phyloP scores from a whole-genome alignment of 2,329 filamentous ascomycete species.

The Monilinia laxa region DNA sequence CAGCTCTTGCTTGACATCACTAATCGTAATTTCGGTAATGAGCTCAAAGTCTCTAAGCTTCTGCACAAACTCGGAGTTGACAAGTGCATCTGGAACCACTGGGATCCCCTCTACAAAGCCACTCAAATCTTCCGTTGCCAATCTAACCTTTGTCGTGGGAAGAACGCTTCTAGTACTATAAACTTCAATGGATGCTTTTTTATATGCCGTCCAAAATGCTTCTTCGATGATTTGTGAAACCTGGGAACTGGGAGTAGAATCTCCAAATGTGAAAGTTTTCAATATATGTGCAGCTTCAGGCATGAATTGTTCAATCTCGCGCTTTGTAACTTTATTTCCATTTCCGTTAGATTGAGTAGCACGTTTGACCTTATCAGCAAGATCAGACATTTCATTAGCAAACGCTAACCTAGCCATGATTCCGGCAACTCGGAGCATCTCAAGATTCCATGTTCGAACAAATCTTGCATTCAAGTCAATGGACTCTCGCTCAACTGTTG shows the following conservation, averaged over 20 bases:
- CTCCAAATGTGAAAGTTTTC: slow-evolving; percentile 82
- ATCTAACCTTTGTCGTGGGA: slow-evolving; percentile 77
- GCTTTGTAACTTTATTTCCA: slow-evolving; percentile 56
- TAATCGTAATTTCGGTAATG: slow-evolving; percentile 81
- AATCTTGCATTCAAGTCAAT: slow-evolving; percentile 95
- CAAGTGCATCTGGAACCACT: slow-evolving; percentile 74
- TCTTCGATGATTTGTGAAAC: slow-evolving; percentile 89
- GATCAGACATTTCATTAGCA: slow-evolving; percentile 77
- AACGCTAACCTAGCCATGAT: slow-evolving; percentile 89
- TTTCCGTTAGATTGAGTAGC: slow-evolving; percentile 44
- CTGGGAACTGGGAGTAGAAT: slow-evolving; percentile 83
- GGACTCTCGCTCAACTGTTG: slow-evolving; percentile 93
- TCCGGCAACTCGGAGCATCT: slow-evolving; percentile 86
- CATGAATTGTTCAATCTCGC: slow-evolving; percentile 65
- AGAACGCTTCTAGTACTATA: slow-evolving; percentile 86
- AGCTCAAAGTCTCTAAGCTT: slow-evolving; percentile 82
- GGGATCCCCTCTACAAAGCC: slow-evolving; percentile 87
- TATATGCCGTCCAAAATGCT: slow-evolving; percentile 92
- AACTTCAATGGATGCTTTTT: slow-evolving; percentile 78
- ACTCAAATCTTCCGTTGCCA: slow-evolving; percentile 63
- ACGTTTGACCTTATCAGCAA: slow-evolving; percentile 61
- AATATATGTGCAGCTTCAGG: slow-evolving; percentile 80
- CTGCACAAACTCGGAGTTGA: slow-evolving; percentile 70
- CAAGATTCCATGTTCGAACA: slow-evolving; percentile 92
- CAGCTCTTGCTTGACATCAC: slow-evolving; percentile 81